Evolutionary conservation across 31 red algal species (phyloP), one percentile per base, ranked within the genome.

Genomic region (Asparagopsis taxiformis): DNA sequence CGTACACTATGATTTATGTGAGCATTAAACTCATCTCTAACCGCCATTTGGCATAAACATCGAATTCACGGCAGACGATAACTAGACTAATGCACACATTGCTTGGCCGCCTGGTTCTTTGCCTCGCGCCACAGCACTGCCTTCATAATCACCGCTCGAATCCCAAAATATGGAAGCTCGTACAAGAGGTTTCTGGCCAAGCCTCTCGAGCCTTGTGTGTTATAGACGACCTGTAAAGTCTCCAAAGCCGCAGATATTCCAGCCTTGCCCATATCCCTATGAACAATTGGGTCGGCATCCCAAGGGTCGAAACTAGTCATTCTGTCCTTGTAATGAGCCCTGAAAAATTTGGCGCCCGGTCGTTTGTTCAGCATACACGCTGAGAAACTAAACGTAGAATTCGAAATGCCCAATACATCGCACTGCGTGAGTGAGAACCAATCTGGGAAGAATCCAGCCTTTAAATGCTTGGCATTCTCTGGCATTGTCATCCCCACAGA

Each of bases 371-470:
- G 53, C 83, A 98, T 72, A 65, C 89, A 98, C 26, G 88, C 86
- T 3, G 94, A 90, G 68, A 98, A 98, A 33, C 80, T 87, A 54
- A 98, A 98, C 24, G 94, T 93, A 6, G 89, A 93, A 59, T 98
- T 98, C 50, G 80, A 88, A 68, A 98, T 98, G 24, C 84, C 89
- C 38, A 98, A 57, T 73, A 98, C 84, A 74, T 98, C 91, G 48
- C 94, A 98, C 64, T 93, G 90, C 29, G 94, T 87, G 11, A 98
- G 65, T 44, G 72, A 68, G 49, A 73, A 98, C 94, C 94, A 98
- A 55, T 98, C 94, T 9, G 94, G 94, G 70, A 98, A 98, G 37
- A 98, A 93, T 13, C 85, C 94, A 0, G 94, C 94, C 23, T 85
- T 85, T 22, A 93, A 67, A 15, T 48, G 6, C 10, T 77, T 67